Evolutionary conservation across 139 green algal species (phyloP).

Genomic region (Micractinium conductrix): DNA sequence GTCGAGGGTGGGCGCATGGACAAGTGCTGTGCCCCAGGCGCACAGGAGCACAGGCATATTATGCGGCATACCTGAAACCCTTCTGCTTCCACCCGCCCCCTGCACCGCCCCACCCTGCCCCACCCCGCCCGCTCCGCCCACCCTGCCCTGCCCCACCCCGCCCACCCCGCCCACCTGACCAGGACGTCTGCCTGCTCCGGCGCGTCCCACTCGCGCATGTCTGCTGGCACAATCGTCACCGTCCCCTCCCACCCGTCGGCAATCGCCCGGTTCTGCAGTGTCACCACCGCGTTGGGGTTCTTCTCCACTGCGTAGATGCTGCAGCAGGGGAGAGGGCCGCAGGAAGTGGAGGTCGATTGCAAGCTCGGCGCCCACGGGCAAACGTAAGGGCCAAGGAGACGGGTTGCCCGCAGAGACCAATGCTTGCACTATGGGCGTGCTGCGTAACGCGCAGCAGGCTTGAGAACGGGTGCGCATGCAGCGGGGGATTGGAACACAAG

Average conservation of each 20-base stretch:
- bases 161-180: slow-evolving; percentile 47
- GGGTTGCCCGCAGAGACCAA: no score
- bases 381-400: no score
- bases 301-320: slow-evolving; percentile 97
- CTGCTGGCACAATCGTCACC: slow-evolving; percentile 78
- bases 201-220: slow-evolving; percentile 89
- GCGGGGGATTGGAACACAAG: background rate
- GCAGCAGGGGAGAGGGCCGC: background rate
- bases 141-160: no score
- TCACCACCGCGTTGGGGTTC: slow-evolving; percentile 96
- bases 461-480: no score
- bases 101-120: background rate
- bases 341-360: no score
- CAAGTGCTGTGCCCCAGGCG: slow-evolving; percentile 78
- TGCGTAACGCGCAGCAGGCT: background rate
- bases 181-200: slow-evolving; percentile 90
- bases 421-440: background rate
- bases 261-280: slow-evolving; percentile 80
- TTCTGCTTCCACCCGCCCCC: background rate
- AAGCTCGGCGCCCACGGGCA: no score
- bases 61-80: background rate
- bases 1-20: slow-evolving; percentile 79
- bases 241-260: slow-evolving; percentile 53
- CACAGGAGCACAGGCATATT: background rate
- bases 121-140: background rate